Evolutionary conservation across 2,329 filamentous ascomycete species (phyloP), one percentile per base, ranked within the genome.

Genomic region (Ceratocystis diversiconidia): DNA sequence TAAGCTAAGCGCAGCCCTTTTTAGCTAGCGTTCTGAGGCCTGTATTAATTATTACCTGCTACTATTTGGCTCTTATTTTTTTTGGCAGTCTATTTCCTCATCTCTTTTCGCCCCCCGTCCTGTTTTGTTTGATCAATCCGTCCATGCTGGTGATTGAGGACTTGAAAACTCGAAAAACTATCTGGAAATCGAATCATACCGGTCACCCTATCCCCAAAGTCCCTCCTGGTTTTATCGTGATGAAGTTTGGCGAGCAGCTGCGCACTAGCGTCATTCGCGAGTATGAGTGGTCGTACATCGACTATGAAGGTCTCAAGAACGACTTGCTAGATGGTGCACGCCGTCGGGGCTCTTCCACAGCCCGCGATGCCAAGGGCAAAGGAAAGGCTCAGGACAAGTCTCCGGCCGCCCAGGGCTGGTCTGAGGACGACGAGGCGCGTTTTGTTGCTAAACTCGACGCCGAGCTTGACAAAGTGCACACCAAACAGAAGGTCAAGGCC

Each of bases 251-350:
- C 75, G 90, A 96, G 77, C 92, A 99, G 82, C 85, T 99, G 73
- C 90, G 90, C 70, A 92, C 90, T 72, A 96, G 92, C 74, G 83
- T 96, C 73, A 95, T 97, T 77, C 91, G 89, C 80, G 92, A 97
- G 78, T 99, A 95, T 79, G 87, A 92, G 75, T 96, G 92, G 86
- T 90, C 96, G 80, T 99, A 99, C 79, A 96, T 99, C 77, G 88
- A 90, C 77, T 99, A 99, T 78, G 92, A 96, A 75, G 89, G 87
- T 70, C 83, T 99, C 62, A 99, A 99, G 79, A 81, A 83, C 70
- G 86, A 90, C 70, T 85, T 99, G 68, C 94, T 92, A 77, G 85
- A 83, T 67, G 83, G 86, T 67, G 64, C 70, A 66, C 70, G 68
- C 75, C 65, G 80, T 75, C 52, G 79, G 73, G 17, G 61, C n/a